Conservation (phyloP, 2,329 filamentous ascomycete species). For the Claviceps paspali region DNA sequence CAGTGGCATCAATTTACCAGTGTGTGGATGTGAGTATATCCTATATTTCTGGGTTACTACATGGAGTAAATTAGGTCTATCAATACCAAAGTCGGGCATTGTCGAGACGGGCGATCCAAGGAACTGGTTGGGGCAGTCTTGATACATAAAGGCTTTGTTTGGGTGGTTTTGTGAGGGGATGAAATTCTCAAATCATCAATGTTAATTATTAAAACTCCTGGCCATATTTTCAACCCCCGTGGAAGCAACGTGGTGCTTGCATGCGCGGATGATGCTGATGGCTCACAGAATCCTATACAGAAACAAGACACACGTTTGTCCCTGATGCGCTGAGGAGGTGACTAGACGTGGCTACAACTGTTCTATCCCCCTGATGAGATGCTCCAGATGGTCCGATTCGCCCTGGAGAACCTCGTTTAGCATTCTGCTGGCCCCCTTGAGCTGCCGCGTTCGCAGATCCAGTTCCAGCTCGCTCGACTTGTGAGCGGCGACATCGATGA, state of each 20-base stretch:
- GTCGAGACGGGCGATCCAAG: neutral
- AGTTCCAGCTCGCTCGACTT: constrained; percentile 74
- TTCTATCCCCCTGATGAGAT: constrained; percentile 40
- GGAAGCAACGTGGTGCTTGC: neutral
- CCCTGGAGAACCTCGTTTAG: constrained; percentile 26
- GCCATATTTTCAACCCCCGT: neutral
- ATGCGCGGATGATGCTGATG: neutral
- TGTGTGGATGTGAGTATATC: constrained; percentile 1
- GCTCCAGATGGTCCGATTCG: constrained; percentile 29
- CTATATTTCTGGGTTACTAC: constrained; percentile 6
- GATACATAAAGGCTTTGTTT: neutral
- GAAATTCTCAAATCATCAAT: neutral
- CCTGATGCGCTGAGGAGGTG: neutral
- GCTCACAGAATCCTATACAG: constrained; percentile 1
- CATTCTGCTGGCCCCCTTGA: constrained; percentile 33
- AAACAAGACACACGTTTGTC: neutral
- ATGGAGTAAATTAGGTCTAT: constrained; percentile 4
- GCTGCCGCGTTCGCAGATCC: constrained; percentile 46
- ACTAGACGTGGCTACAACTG: constrained; percentile 31
- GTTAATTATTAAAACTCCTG: neutral
- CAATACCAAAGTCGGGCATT: neutral
- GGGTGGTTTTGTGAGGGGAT: neutral
- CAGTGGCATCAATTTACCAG: constrained; percentile 3
- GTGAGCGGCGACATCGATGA: constrained; percentile 63
- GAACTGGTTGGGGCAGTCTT: neutral